Percentiles rank a stretch among this genome's conserved stretches.
Conservation (phyloP, 345 rosid species). For the Moringa oleifera region DNA sequence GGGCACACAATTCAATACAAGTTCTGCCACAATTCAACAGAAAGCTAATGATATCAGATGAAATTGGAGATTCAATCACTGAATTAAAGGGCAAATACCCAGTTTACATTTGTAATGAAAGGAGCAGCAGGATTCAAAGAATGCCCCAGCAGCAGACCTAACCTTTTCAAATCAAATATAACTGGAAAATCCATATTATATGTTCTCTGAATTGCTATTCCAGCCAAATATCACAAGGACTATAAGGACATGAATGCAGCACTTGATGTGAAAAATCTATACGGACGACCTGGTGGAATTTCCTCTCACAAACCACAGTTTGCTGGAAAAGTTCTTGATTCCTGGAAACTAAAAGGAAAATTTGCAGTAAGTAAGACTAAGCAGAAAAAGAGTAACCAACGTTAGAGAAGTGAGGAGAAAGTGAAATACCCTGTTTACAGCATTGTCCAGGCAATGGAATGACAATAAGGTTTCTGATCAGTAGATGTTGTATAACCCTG, state of each 20-base stretch:
- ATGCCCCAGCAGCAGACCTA: background rate
- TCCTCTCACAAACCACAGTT: background rate
- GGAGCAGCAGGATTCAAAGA: background rate
- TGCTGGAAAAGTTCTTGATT: background rate
- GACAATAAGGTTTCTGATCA: constrained; percentile 11
- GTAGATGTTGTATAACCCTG: constrained; percentile 15
- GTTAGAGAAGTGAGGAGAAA: too few relatives aligned
- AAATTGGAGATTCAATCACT: background rate
- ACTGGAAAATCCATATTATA: background rate
- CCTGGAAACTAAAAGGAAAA: background rate
- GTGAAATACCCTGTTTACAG: too few relatives aligned
- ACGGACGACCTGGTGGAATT: background rate
- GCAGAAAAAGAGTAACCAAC: too few relatives aligned
- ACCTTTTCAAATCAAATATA: background rate
- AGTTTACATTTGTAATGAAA: background rate
- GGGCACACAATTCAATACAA: too few relatives aligned
- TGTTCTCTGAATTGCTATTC: background rate
- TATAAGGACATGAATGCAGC: background rate
- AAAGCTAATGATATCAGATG: too few relatives aligned
- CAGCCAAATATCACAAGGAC: background rate
- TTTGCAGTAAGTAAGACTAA: too few relatives aligned
- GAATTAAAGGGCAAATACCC: background rate
- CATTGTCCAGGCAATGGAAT: constrained; percentile 9
- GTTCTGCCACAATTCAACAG: background rate
- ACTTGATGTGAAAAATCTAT: background rate